Base-by-base conservation (phyloP, 2,329 filamentous ascomycete genomes). In the Diaporthe sp. region DNA sequence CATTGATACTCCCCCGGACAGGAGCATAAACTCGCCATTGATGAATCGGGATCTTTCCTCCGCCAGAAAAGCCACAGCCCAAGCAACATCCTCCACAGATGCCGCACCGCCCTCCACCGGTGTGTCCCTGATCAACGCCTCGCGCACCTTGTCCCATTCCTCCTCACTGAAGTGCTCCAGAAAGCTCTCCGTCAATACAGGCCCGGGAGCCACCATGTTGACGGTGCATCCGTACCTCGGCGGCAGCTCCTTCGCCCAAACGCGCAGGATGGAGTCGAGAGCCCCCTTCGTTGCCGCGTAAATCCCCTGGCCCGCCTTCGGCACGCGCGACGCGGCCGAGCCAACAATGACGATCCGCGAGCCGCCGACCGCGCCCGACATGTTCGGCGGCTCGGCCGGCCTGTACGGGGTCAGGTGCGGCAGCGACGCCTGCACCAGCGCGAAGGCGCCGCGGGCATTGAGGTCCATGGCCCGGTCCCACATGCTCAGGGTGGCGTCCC, bases 191-290 rank as follows among this genome's bases (percentile, higher is more conserved):
- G 53, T 75, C 37, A 53, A 25, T n/a, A 65, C 78, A 1, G 81
- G 80, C 13, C 81, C 81, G 0, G 81, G 81, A 39, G 79, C 81
- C 4, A 83, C 80, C 5, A 78, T 77, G 61, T 82, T 83, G 3
- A 62, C 58, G 15, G 58, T 62, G 1, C 58, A 62, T 0, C 58
- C 58, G 3, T 62, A 62, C 7, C 5, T 83, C 79, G 78, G 79
- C 0, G 80, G 71, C n/a, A 73, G 25, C 15, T 73, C 71, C 31
- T 57, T 73, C 2, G 71, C 71, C 71, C 71, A 73, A 19, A 73
- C 71, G 4, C 53, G 61, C 19, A 73, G 19, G 15, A 73, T 73
- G 6, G 71, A 73, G 37, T 73, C 71, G 1, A 73, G 34, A 31
- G 71, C 71, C 7, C 71, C 71, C 22, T 73, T 73, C 2, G 71